Percentiles rank a stretch among this genome's conserved stretches.
Evolutionary conservation across 208 protist genomes (phyloP).

Genomic region (Crithidia mellificae): DNA sequence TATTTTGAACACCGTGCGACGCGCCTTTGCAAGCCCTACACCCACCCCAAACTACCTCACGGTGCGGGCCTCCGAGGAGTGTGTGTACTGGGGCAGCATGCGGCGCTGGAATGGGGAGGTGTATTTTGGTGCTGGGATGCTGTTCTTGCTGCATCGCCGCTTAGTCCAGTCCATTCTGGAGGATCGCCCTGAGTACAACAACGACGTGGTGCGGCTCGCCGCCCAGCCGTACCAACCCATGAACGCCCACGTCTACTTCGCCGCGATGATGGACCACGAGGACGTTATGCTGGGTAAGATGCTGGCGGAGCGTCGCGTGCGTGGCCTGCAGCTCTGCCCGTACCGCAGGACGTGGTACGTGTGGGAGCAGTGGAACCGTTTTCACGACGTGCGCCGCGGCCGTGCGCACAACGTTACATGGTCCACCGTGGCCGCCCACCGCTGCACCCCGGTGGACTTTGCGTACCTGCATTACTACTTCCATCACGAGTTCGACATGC

Average conservation of each 20-base stretch:
- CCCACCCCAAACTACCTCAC: not conserved
- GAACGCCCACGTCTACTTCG: slow-evolving; percentile 11
- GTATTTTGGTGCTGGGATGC: slow-evolving; percentile 18
- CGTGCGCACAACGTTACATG: slow-evolving; percentile 19
- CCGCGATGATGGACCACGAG: slow-evolving; percentile 23
- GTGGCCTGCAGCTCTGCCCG: not conserved
- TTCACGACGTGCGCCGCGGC: slow-evolving; percentile 27
- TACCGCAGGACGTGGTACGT: slow-evolving; percentile 6
- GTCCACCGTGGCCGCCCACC: slow-evolving; percentile 19
- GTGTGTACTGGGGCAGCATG: slow-evolving; percentile 33
- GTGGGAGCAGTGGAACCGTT: slow-evolving; percentile 13
- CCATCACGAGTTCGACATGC: slow-evolving; percentile 1
- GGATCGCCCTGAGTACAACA: slow-evolving; percentile 6
- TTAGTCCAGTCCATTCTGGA: slow-evolving; percentile 21
- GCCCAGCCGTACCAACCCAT: not conserved
- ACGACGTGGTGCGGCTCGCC: slow-evolving; percentile 14
- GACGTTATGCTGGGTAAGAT: slow-evolving; percentile 27
- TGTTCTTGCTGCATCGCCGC: slow-evolving; percentile 14
- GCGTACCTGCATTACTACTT: slow-evolving; percentile 12
- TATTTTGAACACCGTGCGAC: not conserved
- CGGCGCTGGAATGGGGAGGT: slow-evolving; percentile 17
- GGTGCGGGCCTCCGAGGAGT: not conserved
- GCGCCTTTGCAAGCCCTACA: not conserved
- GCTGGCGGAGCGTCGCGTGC: slow-evolving; percentile 10
- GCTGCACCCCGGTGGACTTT: slow-evolving; percentile 15